These are phyloP conservation scores for Schrenkiella parvula DNA, from an alignment of 345 rosid species.

Conservation along the genomic window DNA sequence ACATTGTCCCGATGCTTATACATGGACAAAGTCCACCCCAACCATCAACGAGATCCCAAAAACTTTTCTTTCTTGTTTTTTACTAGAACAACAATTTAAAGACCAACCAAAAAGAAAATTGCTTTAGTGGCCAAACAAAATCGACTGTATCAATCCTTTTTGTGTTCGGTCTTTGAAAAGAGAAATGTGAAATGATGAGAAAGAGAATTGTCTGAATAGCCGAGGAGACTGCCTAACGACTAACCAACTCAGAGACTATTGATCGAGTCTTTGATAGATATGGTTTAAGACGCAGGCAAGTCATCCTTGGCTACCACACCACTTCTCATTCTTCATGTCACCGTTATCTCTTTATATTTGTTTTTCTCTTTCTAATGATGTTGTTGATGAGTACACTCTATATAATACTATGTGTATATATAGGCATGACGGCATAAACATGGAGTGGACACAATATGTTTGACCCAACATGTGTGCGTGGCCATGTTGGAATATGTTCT, in stretches of 20 bases:
- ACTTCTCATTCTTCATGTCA: constrained; percentile 27
- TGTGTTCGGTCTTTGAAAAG: neutral
- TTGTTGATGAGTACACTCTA: neutral
- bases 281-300: constrained; percentile 30
- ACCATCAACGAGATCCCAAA: neutral
- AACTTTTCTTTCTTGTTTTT: neutral
- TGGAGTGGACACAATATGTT: constrained; percentile 15
- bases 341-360: neutral
- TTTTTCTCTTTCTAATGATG: neutral
- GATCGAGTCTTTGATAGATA: neutral
- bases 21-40: constrained; percentile 17
- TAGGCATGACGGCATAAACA: constrained; percentile 5
- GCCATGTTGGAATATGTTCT: constrained; percentile 23
- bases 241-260: constrained; percentile 3
- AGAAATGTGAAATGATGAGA: constrained; percentile 28
- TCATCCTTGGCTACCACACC: constrained; percentile 36
- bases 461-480: constrained; percentile 26
- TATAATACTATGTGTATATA: neutral
- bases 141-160: neutral
- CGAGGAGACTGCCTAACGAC: constrained; percentile 33
- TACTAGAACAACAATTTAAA: neutral
- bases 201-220: constrained; percentile 30
- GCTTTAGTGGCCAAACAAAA: neutral
- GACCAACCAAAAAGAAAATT: neutral
- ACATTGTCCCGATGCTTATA: constrained; percentile 8